A percentile compares a stretch with the other conserved stretches of the same genome.
Evolutionary conservation across 2,329 filamentous ascomycete genomes (phyloP).

Genomic region (Colletotrichum spaethianum): DNA sequence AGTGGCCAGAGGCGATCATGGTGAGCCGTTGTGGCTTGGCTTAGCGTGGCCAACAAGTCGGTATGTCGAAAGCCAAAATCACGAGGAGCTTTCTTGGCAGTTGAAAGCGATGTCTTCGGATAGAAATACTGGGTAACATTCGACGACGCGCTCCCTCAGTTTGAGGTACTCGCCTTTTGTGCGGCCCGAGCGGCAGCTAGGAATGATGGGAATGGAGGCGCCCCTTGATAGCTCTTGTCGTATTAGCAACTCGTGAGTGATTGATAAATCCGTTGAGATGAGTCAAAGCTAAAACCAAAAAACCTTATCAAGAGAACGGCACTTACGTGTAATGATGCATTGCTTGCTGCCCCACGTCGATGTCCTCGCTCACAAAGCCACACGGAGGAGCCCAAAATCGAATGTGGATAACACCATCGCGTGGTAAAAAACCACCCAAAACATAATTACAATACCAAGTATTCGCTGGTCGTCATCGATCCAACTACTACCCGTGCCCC

Average conservation of each 20-base stretch:
- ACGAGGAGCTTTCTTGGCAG: neutral
- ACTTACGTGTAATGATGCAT: neutral
- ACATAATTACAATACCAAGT: no score
- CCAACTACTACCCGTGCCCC: no score
- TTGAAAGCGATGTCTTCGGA: neutral
- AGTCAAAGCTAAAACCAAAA: neutral
- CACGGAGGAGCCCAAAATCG: no score
- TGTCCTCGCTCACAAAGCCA: neutral
- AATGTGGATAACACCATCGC: no score
- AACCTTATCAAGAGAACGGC: neutral
- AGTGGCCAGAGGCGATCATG: neutral
- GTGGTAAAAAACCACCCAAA: no score
- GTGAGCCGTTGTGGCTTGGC: conserved; percentile 27
- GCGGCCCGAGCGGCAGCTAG: neutral
- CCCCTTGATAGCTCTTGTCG: neutral
- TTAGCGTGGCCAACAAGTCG: neutral
- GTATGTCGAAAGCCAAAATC: neutral
- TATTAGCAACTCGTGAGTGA: no score
- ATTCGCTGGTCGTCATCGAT: no score
- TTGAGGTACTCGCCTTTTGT: neutral
- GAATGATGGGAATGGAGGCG: neutral
- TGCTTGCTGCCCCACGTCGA: neutral
- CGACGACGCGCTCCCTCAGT: neutral
- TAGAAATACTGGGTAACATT: neutral
- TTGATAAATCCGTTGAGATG: neutral